These are phyloP conservation scores for Auxenochlorella protothecoides DNA, from an alignment of 139 green algal genomes.

Conservation along the genomic window DNA sequence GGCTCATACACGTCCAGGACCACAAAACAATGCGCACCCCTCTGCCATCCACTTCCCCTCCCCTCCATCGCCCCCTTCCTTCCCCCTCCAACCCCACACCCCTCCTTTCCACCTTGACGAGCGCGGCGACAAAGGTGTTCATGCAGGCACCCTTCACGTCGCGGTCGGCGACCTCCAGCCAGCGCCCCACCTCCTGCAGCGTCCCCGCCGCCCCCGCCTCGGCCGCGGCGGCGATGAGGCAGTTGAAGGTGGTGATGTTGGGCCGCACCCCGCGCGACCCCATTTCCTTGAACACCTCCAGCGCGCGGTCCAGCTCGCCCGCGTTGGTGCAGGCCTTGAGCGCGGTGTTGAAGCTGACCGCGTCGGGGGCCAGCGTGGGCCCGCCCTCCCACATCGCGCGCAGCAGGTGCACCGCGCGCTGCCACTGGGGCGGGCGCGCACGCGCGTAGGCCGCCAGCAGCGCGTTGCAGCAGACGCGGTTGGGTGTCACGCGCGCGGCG, in stretches of 20 bases:
- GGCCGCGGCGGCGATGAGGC: constrained; percentile 42
- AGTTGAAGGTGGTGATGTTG: constrained; percentile 61
- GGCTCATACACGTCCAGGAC: too few species aligned
- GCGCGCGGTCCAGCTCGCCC: constrained; percentile 37
- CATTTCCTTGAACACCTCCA: constrained; percentile 32
- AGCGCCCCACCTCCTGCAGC: constrained; percentile 15
- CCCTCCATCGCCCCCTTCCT: too few species aligned
- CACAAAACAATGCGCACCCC: too few species aligned
- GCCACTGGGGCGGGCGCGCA: constrained; percentile 52
- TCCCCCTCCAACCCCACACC: too few species aligned
- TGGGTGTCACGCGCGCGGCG: constrained; percentile 31
- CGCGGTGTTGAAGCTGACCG: constrained; percentile 73
- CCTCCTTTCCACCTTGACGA: constrained; percentile 31
- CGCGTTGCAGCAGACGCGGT: constrained; percentile 80
- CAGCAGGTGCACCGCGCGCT: constrained; percentile 52
- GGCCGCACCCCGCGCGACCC: constrained; percentile 43
- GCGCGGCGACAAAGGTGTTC: constrained; percentile 55
- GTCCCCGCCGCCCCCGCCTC: constrained; percentile 17
- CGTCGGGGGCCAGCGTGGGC: constrained; percentile 60
- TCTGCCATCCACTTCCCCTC: too few species aligned
- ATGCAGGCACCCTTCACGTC: constrained; percentile 50
- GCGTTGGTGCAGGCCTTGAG: constrained; percentile 74
- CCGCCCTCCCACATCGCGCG: constrained; percentile 60
- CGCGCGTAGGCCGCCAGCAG: constrained; percentile 74
- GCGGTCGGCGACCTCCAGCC: constrained; percentile 43